Percentiles rank a stretch among this genome's conserved stretches.
phyloP scores from a whole-genome alignment of 305 asterid species.

The Solanum hybrid region DNA sequence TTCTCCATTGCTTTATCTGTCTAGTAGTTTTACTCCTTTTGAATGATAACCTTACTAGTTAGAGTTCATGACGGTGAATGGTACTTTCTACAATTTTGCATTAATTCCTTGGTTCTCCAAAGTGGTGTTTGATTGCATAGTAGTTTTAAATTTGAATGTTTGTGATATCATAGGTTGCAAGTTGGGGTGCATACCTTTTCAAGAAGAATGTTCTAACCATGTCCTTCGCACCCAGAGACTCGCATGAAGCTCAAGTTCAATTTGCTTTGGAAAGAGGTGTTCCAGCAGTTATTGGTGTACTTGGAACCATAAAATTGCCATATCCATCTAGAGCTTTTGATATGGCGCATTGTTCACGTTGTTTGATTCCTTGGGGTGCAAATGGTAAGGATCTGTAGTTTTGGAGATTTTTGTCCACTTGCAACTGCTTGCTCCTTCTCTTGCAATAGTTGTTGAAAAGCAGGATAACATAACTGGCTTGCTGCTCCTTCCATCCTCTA shows the following conservation, averaged over 20 bases:
- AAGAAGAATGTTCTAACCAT: conserved; percentile 39
- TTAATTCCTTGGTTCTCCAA: neutral
- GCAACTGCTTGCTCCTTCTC: neutral
- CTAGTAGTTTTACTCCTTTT: neutral
- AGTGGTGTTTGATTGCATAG: neutral
- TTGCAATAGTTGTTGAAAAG: neutral
- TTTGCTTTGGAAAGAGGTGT: conserved; percentile 42
- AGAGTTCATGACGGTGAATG: neutral
- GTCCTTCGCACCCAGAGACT: conserved; percentile 46
- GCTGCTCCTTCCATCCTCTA: neutral
- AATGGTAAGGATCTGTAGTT: conserved; percentile 20
- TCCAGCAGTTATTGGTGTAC: conserved; percentile 40
- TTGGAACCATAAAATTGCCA: conserved; percentile 35
- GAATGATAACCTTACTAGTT: neutral
- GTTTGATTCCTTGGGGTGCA: conserved; percentile 38
- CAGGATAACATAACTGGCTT: neutral
- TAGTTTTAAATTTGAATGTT: neutral
- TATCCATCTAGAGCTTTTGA: conserved; percentile 38
- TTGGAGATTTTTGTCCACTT: neutral
- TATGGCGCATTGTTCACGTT: conserved; percentile 43
- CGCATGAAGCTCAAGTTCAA: conserved; percentile 42
- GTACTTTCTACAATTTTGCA: neutral
- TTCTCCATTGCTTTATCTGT: neutral
- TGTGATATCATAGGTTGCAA: conserved; percentile 29
- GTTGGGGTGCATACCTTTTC: conserved; percentile 42